Conservation (phyloP, 495 filamentous ascomycete genomes). For the Acidomyces sp. region DNA sequence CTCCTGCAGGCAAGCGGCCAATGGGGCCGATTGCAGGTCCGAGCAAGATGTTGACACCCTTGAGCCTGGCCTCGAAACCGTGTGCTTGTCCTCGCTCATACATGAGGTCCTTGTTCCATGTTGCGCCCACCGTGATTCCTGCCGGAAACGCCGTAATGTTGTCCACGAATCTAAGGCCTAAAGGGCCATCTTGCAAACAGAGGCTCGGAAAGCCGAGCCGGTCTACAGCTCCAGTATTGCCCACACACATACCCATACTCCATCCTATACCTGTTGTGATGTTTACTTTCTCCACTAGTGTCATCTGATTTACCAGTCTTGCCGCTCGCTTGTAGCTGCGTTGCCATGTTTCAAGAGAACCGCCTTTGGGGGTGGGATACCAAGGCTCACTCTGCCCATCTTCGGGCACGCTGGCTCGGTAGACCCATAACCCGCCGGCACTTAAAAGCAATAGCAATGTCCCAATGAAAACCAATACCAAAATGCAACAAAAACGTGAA, state of each 20-base stretch:
- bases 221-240: constrained; percentile 52
- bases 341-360: constrained; percentile 58
- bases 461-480: constrained; percentile 24
- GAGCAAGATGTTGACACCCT: constrained; percentile 64
- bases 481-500: constrained; percentile 22
- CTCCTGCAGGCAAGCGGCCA: constrained; percentile 73
- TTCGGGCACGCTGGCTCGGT: constrained; percentile 19
- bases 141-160: constrained; percentile 70
- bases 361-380: constrained; percentile 75
- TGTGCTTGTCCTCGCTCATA: constrained; percentile 53
- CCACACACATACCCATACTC: constrained; percentile 81
- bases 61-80: constrained; percentile 53
- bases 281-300: constrained; percentile 82
- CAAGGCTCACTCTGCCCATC: constrained; percentile 51
- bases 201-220: constrained; percentile 63
- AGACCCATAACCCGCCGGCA: constrained; percentile 30
- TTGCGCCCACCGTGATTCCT: constrained; percentile 74
- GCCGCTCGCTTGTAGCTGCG: constrained; percentile 72
- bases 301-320: constrained; percentile 68
- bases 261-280: constrained; percentile 87
- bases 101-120: constrained; percentile 76
- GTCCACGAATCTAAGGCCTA: constrained; percentile 65
- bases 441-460: constrained; percentile 24
- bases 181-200: constrained; percentile 81
- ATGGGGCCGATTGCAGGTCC: constrained; percentile 66